Percentiles rank a stretch among this genome's conserved stretches.
phyloP scores from a whole-genome alignment of 768 basidiomycete genomes.

The Krasilnikovozyma curviuscula region DNA sequence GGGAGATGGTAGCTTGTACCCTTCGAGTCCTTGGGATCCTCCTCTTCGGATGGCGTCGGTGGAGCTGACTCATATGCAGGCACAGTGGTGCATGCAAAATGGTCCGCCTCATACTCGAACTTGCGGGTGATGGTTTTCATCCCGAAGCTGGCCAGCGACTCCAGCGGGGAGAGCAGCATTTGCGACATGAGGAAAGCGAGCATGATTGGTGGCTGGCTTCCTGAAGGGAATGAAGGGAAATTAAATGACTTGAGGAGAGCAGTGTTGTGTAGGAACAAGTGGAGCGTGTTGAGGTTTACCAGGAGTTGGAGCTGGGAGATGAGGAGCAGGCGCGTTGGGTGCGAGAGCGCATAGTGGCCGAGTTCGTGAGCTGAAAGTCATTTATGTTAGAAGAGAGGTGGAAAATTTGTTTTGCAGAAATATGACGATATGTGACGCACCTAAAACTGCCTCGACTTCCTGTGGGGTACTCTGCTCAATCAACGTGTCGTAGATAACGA shows the following conservation, averaged over 20 bases:
- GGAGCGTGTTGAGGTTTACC: slow-evolving; percentile 65
- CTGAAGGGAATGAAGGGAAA: slow-evolving; percentile 47
- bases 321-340: slow-evolving; percentile 71
- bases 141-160: slow-evolving; percentile 47
- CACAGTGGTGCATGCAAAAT: slow-evolving; percentile 60
- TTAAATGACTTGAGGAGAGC: slow-evolving; percentile 63
- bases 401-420: background rate
- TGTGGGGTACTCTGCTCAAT: slow-evolving; percentile 77
- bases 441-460: slow-evolving; percentile 91
- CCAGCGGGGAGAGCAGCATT: slow-evolving; percentile 66
- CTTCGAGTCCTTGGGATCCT: slow-evolving; percentile 22
- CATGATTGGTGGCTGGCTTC: slow-evolving; percentile 49
- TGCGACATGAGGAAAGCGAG: slow-evolving; percentile 76
- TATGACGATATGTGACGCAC: slow-evolving; percentile 29
- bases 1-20: slow-evolving; percentile 27
- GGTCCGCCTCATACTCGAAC: slow-evolving; percentile 87
- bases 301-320: slow-evolving; percentile 78
- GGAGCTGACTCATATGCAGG: too few relatives aligned
- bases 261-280: slow-evolving; percentile 67
- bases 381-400: background rate
- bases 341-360: slow-evolving; percentile 85
- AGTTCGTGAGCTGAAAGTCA: slow-evolving; percentile 58
- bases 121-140: slow-evolving; percentile 67
- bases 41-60: too few relatives aligned
- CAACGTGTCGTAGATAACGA: slow-evolving; percentile 92